phyloP scores from a whole-genome alignment of 192 early-diverging fungal species.

The Entomortierella chlamydospora region DNA sequence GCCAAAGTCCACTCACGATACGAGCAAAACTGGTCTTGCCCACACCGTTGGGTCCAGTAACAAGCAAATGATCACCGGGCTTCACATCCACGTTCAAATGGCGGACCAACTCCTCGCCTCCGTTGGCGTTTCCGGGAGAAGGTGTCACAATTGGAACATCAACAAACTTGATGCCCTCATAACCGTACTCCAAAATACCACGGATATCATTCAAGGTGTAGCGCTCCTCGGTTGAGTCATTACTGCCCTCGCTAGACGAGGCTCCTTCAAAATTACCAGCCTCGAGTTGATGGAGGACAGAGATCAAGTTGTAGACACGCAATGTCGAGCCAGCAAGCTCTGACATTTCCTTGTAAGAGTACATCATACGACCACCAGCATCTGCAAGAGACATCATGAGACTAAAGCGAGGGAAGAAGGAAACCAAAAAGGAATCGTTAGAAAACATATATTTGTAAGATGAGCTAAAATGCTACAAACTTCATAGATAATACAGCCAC shows the following conservation, averaged over 20 bases:
- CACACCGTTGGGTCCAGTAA: slow-evolving; percentile 95
- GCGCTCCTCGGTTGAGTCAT: slow-evolving; percentile 23
- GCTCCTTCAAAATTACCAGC: slow-evolving; percentile 64
- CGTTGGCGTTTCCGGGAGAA: slow-evolving; percentile 64
- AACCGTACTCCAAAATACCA: slow-evolving; percentile 67
- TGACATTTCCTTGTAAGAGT: slow-evolving; percentile 92
- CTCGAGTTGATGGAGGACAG: slow-evolving; percentile 84
- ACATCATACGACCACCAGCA: slow-evolving; percentile 97
- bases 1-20: slow-evolving; percentile 95
- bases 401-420: slow-evolving; percentile 58
- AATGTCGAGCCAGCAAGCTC: slow-evolving; percentile 92
- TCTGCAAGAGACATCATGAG: slow-evolving; percentile 91
- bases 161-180: slow-evolving; percentile 84
- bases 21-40: slow-evolving; percentile 96
- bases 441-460: not conserved
- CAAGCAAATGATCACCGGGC: slow-evolving; percentile 91
- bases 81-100: slow-evolving; percentile 80
- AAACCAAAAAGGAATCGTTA: not conserved
- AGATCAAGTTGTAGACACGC: slow-evolving; percentile 87
- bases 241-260: slow-evolving; percentile 4
- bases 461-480: no score
- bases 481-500: no score
- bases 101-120: slow-evolving; percentile 88
- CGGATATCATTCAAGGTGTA: slow-evolving; percentile 65
- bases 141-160: slow-evolving; percentile 93